Conservation (phyloP, 148 eudicot species). For the Fagopyrum homotropicum region DNA sequence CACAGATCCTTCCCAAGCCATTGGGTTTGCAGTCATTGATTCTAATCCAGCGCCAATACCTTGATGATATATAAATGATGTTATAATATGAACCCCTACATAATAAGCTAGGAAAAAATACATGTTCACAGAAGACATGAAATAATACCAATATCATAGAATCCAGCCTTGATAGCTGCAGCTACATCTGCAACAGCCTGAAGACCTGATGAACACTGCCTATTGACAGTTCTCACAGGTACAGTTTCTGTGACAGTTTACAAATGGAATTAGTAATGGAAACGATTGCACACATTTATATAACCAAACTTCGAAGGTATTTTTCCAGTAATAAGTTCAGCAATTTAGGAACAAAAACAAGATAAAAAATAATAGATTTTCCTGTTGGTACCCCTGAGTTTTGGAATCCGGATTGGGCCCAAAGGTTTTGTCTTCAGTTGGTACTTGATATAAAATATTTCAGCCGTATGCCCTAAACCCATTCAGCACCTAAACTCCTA, state of each 20-base stretch:
- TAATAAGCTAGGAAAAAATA: neutral
- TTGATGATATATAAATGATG: conserved; percentile 21
- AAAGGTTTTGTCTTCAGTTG: no score
- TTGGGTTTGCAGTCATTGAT: conserved; percentile 81
- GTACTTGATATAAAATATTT: no score
- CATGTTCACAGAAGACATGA: neutral
- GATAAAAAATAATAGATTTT: no score
- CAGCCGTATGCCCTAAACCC: no score
- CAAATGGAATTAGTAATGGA: conserved; percentile 2
- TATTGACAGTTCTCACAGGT: conserved; percentile 86
- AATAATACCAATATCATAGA: conserved; percentile 82
- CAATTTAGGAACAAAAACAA: neutral
- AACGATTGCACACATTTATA: neutral
- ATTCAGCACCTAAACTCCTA: no score
- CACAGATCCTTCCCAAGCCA: conserved; percentile 87
- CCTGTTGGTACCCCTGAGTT: no score
- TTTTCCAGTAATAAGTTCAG: neutral
- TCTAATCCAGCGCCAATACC: conserved; percentile 98
- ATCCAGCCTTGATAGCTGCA: conserved; percentile 97
- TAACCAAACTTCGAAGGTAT: neutral
- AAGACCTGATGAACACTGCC: conserved; percentile 98
- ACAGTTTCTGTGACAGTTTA: conserved; percentile 52
- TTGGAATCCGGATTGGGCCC: no score
- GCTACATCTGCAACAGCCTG: conserved; percentile 99
- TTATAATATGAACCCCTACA: neutral